phyloP scores from a whole-genome alignment of 2,329 filamentous ascomycete species.

The Pseudocercospora pini-densiflorae region DNA sequence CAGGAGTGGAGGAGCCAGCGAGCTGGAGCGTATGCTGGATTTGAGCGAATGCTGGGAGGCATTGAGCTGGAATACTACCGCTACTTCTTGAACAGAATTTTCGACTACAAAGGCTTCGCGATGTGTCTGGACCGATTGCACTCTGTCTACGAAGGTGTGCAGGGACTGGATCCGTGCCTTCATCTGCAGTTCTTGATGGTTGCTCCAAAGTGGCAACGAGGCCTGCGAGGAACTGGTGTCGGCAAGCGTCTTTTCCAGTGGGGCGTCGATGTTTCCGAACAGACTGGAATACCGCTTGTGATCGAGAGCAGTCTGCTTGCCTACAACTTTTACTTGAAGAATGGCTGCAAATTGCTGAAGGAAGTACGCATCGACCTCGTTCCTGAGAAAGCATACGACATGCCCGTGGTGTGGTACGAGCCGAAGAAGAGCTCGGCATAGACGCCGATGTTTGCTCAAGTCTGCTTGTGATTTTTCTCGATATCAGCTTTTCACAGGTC shows the following conservation, averaged over 20 bases:
- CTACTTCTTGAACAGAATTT: slow-evolving; percentile 24
- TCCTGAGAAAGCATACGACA: slow-evolving; percentile 28
- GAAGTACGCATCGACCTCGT: slow-evolving; percentile 23
- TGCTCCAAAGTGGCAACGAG: slow-evolving; percentile 21
- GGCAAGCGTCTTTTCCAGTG: slow-evolving; percentile 25
- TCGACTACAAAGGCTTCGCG: slow-evolving; percentile 22
- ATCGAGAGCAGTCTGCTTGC: slow-evolving; percentile 26
- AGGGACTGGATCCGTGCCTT: slow-evolving; percentile 17
- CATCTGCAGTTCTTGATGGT: slow-evolving; percentile 30
- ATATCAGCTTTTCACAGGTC: not conserved
- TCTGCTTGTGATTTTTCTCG: not conserved
- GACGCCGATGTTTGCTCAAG: not conserved
- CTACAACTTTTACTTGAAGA: slow-evolving; percentile 29
- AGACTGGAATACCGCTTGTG: slow-evolving; percentile 20
- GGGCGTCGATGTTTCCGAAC: slow-evolving; percentile 22
- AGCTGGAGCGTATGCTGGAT: slow-evolving; percentile 2
- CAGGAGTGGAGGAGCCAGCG: slow-evolving; percentile 19
- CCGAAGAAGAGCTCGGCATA: slow-evolving; percentile 2
- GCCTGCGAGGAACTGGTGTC: slow-evolving; percentile 18
- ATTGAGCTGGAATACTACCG: slow-evolving; percentile 24
- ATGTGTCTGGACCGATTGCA: slow-evolving; percentile 19
- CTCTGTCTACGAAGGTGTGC: slow-evolving; percentile 16
- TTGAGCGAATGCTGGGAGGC: slow-evolving; percentile 20
- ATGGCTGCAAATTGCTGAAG: slow-evolving; percentile 24
- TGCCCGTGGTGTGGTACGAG: slow-evolving; percentile 26